A percentile compares a stretch with the other conserved stretches of the same genome.
phyloP scores from a whole-genome alignment of 768 basidiomycete genomes.

The Suillus discolor region DNA sequence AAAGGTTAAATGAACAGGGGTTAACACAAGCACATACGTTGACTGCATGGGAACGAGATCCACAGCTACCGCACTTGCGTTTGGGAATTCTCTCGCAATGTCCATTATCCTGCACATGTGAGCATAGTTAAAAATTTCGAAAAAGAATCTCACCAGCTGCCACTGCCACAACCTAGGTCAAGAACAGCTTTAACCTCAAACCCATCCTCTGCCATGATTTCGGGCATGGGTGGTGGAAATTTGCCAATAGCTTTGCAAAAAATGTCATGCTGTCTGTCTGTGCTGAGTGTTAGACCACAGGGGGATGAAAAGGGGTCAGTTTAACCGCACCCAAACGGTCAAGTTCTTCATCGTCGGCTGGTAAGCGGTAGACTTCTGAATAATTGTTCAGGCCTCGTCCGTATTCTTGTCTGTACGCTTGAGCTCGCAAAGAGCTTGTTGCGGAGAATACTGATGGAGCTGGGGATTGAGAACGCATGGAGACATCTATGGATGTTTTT shows the following conservation, averaged over 20 bases:
- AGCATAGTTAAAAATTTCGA: not conserved
- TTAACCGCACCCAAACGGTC: constrained; percentile 59
- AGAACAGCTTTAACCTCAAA: constrained; percentile 64
- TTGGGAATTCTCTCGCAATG: constrained; percentile 70
- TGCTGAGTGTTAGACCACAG: constrained; percentile 14
- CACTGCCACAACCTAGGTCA: constrained; percentile 82
- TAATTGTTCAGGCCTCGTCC: constrained; percentile 75
- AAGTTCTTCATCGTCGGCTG: constrained; percentile 79
- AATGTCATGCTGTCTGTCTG: constrained; percentile 71
- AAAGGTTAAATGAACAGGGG: constrained; percentile 17
- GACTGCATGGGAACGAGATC: constrained; percentile 83
- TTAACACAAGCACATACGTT: constrained; percentile 44
- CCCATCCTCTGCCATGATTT: constrained; percentile 61
- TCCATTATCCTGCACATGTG: constrained; percentile 68
- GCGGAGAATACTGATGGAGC: constrained; percentile 69
- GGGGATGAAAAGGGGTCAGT: constrained; percentile 3
- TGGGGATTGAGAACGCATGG: constrained; percentile 68
- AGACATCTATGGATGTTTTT: constrained; percentile 57
- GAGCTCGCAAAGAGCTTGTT: constrained; percentile 61
- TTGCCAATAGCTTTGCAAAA: constrained; percentile 67
- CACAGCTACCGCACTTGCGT: constrained; percentile 69
- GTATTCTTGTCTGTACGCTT: constrained; percentile 64
- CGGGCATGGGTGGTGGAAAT: constrained; percentile 59
- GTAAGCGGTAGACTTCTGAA: constrained; percentile 76
- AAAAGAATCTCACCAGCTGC: constrained; percentile 58